These are phyloP conservation scores for Gilbertella persicaria DNA, from an alignment of 371 early-diverging fungal species.

Conservation along the genomic window DNA sequence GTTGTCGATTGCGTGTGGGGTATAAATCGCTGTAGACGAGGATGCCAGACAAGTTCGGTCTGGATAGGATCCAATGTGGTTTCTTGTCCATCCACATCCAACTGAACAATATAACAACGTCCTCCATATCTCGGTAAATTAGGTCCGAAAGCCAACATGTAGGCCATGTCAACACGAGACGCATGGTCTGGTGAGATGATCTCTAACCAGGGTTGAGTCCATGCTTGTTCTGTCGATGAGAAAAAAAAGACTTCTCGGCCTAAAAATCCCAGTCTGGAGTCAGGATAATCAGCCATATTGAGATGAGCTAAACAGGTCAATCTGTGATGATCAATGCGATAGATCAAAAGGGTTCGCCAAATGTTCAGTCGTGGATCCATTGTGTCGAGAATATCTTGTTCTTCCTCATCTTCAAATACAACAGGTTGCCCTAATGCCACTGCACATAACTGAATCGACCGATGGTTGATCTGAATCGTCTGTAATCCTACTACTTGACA, in stretches of 20 bases:
- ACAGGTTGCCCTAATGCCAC: slow-evolving; percentile 30
- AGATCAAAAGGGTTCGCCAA: slow-evolving; percentile 38
- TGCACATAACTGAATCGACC: slow-evolving; percentile 28
- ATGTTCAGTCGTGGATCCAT: slow-evolving; percentile 19
- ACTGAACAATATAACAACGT: slow-evolving; percentile 26
- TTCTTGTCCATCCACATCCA: slow-evolving; percentile 30
- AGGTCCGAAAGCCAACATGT: slow-evolving; percentile 34
- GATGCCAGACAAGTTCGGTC: slow-evolving; percentile 18
- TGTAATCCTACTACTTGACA: slow-evolving; percentile 45
- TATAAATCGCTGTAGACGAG: neutral
- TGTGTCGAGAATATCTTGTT: slow-evolving; percentile 7
- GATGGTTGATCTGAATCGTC: slow-evolving; percentile 20
- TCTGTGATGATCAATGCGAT: slow-evolving; percentile 34
- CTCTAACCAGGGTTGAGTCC: slow-evolving; percentile 27
- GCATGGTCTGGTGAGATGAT: slow-evolving; percentile 28
- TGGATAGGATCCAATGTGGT: slow-evolving; percentile 31
- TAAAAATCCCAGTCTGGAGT: no score
- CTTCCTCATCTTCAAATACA: slow-evolving; percentile 17
- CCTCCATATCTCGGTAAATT: slow-evolving; percentile 23
- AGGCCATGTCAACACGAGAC: slow-evolving; percentile 18
- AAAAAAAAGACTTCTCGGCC: slow-evolving; percentile 43
- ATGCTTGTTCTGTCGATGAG: slow-evolving; percentile 1
- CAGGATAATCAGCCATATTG: slow-evolving; percentile 12
- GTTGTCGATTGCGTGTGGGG: neutral
- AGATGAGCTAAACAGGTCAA: slow-evolving; percentile 36